Percentiles rank a stretch among this genome's conserved stretches.
Evolutionary conservation across 192 early-diverging fungal species (phyloP).

Genomic region (Coemansia sp.): DNA sequence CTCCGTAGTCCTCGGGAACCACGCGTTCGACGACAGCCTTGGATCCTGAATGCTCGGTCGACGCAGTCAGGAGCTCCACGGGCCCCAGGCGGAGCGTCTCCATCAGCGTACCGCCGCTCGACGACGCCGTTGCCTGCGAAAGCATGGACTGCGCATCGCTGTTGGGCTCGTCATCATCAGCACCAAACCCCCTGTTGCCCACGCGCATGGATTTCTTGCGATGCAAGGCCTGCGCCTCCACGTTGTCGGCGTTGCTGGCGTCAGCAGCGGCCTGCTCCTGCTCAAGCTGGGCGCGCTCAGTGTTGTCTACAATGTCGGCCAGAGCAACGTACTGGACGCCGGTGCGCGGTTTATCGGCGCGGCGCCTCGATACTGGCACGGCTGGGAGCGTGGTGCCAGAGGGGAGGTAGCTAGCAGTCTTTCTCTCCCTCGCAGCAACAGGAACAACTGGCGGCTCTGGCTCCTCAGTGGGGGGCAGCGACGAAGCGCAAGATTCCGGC

Average conservation of each 20-base stretch:
- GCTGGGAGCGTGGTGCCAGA: constrained; percentile 25
- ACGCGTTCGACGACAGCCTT: constrained; percentile 36
- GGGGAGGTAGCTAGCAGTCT: constrained; percentile 17
- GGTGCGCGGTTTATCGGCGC: constrained; percentile 10
- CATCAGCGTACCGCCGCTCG: constrained; percentile 39
- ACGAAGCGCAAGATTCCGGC: background rate
- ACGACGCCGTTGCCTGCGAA: constrained; percentile 25
- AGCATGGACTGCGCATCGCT: constrained; percentile 14
- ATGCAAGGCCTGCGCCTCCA: background rate
- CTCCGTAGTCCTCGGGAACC: constrained; percentile 42
- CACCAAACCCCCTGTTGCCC: background rate
- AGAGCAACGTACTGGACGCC: constrained; percentile 39
- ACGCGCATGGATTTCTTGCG: constrained; percentile 7
- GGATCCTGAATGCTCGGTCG: constrained; percentile 42
- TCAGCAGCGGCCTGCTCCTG: background rate
- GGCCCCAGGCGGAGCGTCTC: constrained; percentile 26
- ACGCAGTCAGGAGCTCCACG: constrained; percentile 39
- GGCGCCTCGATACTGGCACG: constrained; percentile 17
- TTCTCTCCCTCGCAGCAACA: constrained; percentile 2
- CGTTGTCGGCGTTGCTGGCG: background rate
- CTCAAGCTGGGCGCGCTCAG: constrained; percentile 13
- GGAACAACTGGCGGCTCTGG: too few species aligned
- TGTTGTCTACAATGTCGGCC: constrained; percentile 33
- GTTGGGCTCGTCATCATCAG: background rate
- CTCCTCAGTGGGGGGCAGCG: background rate